Evolutionary conservation across 1,139 yeast genomes (phyloP), one percentile per base, ranked within the genome.

Genomic region (Casaregolazyma suthepensis): DNA sequence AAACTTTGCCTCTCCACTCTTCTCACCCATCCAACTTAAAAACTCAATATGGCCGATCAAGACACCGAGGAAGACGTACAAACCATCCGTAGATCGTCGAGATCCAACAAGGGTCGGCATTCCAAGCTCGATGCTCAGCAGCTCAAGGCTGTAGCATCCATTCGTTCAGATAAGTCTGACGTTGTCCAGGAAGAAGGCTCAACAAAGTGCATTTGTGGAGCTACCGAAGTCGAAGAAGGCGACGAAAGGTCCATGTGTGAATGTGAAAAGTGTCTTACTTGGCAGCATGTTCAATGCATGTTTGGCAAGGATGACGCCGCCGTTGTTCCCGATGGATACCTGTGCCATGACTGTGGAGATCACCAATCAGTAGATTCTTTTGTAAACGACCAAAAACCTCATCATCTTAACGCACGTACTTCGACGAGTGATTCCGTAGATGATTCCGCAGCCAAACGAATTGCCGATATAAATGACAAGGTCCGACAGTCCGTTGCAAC

Each of bases 281-380:
- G 96, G 96, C 96, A 89, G 66, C 96, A 89, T 66, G 80, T 83
- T 38, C 73, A 70, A 53, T 89, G 96, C 68, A 79, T 87, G 79
- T 79, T 87, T 47, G 82, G 77, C 48, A 69, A 76, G 61, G 66
- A 68, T 19, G 71, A 69, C 52, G 71, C 68, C 49, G 64, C 66
- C 4, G 68, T 66, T 35, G 63, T 76, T 1, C 82, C 84, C 0
- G 75, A 76, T 9, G 66, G 67, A 31, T 82, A 82, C 63, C 59
- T 62, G 26, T 83, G 87, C 66, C 75, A 74, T 55, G 66, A 70
- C 31, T 83, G 88, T 64, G 55, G 56, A 35, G 53, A 54, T 42
- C 47, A 45, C n/a, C 45, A 47, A 47, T 38, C 50, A 38, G 45
- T 47, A 47, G 44, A 47, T 38, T 38, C 43, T 38, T 38, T 38